phyloP scores from a whole-genome alignment of 805 yeast genomes.

The Starmerella sirachaensis region DNA sequence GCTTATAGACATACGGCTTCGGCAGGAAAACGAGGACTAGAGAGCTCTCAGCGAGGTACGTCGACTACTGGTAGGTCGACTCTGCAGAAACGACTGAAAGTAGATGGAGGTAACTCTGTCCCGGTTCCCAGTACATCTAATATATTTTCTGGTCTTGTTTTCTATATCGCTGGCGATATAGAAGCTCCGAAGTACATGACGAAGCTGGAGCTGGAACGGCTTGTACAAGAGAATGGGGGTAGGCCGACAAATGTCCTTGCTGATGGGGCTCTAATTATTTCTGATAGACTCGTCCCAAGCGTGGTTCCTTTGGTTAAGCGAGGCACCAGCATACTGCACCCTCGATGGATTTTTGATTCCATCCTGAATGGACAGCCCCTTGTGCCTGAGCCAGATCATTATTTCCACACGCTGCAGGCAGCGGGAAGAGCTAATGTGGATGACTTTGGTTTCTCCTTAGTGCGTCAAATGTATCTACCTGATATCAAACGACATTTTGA shows the following conservation, averaged over 20 bases:
- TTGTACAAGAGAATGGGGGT: slow-evolving; percentile 26
- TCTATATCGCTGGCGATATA: slow-evolving; percentile 25
- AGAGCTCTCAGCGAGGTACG: no score
- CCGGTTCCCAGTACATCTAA: background rate
- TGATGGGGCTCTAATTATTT: slow-evolving; percentile 12
- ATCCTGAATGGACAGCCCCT: slow-evolving; percentile 34
- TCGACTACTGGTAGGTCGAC: background rate
- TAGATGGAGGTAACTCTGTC: background rate
- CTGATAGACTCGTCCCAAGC: slow-evolving; percentile 20
- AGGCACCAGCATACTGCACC: slow-evolving; percentile 43
- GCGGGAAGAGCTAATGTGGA: slow-evolving; percentile 33
- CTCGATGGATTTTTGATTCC: slow-evolving; percentile 66
- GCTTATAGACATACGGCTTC: slow-evolving; percentile 10
- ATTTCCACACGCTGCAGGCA: slow-evolving; percentile 33
- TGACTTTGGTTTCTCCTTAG: slow-evolving; percentile 50
- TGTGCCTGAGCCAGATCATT: slow-evolving; percentile 49
- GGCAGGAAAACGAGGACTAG: background rate
- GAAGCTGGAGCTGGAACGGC: slow-evolving; percentile 18
- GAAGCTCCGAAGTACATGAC: slow-evolving; percentile 19
- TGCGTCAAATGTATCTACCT: slow-evolving; percentile 25
- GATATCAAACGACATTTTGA: slow-evolving; percentile 6
- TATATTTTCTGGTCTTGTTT: slow-evolving; percentile 19
- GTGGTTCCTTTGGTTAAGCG: slow-evolving; percentile 7
- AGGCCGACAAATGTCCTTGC: slow-evolving; percentile 17
- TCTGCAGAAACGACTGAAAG: slow-evolving; percentile 6